Conservation (phyloP, 345 rosid genomes). For the Clausena lansium region DNA sequence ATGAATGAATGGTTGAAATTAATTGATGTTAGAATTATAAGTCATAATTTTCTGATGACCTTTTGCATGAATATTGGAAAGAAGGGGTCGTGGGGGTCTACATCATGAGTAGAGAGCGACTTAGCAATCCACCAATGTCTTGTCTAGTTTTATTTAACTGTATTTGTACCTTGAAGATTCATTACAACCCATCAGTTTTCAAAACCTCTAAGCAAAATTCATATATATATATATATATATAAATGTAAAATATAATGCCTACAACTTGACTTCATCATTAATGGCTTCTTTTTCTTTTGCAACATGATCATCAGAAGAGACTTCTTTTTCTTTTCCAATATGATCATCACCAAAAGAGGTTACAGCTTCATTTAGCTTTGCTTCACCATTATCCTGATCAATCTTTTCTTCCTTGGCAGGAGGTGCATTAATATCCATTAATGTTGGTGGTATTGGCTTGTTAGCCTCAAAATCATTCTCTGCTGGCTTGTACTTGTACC, state of each 20-base stretch:
- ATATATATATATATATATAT: too few species aligned
- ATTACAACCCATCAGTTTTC: background rate
- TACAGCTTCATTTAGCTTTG: background rate
- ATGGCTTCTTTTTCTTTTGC: background rate
- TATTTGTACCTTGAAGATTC: background rate
- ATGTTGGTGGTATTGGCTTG: too few species aligned
- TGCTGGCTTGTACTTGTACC: conserved; percentile 44
- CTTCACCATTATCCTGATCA: background rate
- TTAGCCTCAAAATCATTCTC: conserved; percentile 5
- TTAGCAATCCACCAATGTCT: too few species aligned
- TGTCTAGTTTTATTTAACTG: background rate
- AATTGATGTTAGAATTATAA: too few species aligned
- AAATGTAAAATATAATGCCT: too few species aligned
- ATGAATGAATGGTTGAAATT: too few species aligned
- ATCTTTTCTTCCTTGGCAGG: background rate
- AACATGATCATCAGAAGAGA: background rate
- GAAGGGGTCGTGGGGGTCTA: too few species aligned
- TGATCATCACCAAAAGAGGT: background rate
- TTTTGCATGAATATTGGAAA: too few species aligned
- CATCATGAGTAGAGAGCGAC: too few species aligned
- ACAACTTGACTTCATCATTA: background rate
- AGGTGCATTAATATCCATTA: background rate
- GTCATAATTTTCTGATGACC: too few species aligned
- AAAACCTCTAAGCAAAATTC: background rate
- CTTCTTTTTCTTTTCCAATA: background rate